Percentiles rank a stretch among this genome's conserved stretches.
phyloP scores from a whole-genome alignment of 1,284 basidiomycete species.

The Marasmius oreades region DNA sequence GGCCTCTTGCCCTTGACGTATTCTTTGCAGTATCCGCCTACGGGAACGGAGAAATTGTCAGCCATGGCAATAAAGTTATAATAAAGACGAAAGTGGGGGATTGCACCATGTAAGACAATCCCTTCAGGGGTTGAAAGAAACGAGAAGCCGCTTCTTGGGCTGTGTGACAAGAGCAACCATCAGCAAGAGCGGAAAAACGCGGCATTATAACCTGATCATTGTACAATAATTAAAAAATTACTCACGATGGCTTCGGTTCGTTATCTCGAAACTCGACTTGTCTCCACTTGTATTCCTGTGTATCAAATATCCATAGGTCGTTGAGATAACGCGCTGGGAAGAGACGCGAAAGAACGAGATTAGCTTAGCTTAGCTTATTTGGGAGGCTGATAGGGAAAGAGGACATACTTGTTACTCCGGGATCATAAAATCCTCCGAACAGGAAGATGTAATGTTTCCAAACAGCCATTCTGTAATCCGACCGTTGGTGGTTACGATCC shows the following conservation, averaged over 20 bases:
- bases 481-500: no score
- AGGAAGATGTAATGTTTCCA: conserved; percentile 89
- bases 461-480: conserved; percentile 67
- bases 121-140: conserved; percentile 82
- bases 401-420: conserved; percentile 65
- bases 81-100: background rate
- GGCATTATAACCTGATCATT: no score
- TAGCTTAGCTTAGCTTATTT: background rate
- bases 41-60: background rate
- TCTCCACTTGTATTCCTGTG: conserved; percentile 84
- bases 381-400: background rate
- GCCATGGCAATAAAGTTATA: background rate
- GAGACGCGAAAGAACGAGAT: background rate
- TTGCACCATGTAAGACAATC: conserved; percentile 74
- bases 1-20: conserved; percentile 86
- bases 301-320: conserved; percentile 89
- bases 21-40: conserved; percentile 90
- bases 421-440: conserved; percentile 87
- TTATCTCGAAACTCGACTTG: conserved; percentile 73
- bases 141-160: conserved; percentile 84
- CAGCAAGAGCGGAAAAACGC: no score
- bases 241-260: conserved; percentile 70
- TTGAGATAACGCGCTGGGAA: conserved; percentile 76
- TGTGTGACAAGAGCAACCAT: conserved; percentile 23
- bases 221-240: no score